Percentiles rank a stretch among this genome's conserved stretches.
Evolutionary conservation across 208 protist genomes (phyloP).

Genomic region (Acanthamoeba culbertsoni): DNA sequence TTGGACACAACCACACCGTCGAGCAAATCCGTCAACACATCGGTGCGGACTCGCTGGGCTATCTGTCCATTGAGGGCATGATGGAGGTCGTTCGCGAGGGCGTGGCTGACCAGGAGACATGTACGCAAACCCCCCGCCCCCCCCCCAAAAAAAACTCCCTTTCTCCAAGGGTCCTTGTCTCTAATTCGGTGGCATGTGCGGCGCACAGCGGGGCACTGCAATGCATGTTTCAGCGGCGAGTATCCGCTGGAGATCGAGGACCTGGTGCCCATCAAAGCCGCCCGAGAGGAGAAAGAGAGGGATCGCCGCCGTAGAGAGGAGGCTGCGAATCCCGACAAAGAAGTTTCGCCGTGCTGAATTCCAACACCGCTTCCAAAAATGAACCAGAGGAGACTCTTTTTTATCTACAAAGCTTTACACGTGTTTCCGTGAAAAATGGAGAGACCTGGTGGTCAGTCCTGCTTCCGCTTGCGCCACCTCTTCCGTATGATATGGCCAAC

Average conservation of each 20-base stretch:
- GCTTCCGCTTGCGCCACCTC: slow-evolving; percentile 19
- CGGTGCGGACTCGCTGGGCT: slow-evolving; percentile 66
- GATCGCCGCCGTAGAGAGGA: neutral
- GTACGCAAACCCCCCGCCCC: neutral
- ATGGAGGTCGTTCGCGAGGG: neutral
- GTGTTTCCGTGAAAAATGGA: too few species aligned
- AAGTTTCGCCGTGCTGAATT: too few species aligned
- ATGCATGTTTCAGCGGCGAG: slow-evolving; percentile 68
- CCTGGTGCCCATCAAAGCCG: neutral
- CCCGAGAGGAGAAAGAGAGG: neutral
- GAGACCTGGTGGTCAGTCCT: neutral
- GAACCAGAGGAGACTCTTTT: too few species aligned
- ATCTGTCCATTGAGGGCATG: slow-evolving; percentile 63
- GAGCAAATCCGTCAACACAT: slow-evolving; percentile 69
- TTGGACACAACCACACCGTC: slow-evolving; percentile 63
- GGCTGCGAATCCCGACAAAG: too few species aligned
- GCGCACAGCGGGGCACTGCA: slow-evolving; percentile 52
- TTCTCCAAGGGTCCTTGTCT: neutral
- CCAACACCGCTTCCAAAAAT: too few species aligned
- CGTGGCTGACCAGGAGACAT: neutral
- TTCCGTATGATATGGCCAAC: neutral
- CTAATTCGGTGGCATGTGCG: neutral
- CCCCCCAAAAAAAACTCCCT: neutral
- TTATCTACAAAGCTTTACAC: too few species aligned
- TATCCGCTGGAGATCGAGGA: slow-evolving; percentile 66